Evolutionary conservation across 2,329 filamentous ascomycete species (phyloP).

Genomic region (Cercospora janseana): DNA sequence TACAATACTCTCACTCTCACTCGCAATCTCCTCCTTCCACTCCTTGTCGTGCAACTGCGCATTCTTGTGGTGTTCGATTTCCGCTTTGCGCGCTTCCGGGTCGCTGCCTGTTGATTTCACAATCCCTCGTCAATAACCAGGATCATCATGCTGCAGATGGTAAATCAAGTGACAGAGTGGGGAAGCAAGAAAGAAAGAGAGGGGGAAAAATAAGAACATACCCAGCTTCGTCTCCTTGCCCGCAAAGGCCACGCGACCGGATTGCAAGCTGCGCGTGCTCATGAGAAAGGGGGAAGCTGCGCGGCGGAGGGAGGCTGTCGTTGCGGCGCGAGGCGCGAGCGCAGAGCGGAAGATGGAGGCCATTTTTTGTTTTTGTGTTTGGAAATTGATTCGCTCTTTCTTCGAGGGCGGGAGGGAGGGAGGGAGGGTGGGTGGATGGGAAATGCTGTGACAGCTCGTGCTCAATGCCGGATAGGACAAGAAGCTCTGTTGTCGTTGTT

Average conservation of each 20-base stretch:
- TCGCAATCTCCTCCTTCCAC: conserved; percentile 76
- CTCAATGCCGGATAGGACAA: no score
- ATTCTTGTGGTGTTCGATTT: conserved; percentile 59
- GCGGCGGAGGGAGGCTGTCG: no score
- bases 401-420: no score
- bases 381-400: no score
- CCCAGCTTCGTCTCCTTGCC: conserved; percentile 48
- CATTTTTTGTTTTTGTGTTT: no score
- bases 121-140: not conserved
- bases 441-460: no score
- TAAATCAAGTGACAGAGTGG: not conserved
- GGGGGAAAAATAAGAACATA: no score
- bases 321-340: no score
- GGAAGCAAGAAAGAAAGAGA: no score
- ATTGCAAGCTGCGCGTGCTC: conserved; percentile 39
- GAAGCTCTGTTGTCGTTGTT: no score
- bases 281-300: conserved; percentile 11
- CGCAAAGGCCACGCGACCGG: conserved; percentile 37
- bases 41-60: conserved; percentile 58
- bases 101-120: not conserved
- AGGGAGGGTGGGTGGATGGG: no score
- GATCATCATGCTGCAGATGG: not conserved
- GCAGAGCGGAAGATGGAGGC: no score
- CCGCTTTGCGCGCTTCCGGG: conserved; percentile 42
- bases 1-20: conserved; percentile 74